Base-by-base conservation (phyloP, 768 basidiomycete genomes). In the Asterophora lycoperdoides region DNA sequence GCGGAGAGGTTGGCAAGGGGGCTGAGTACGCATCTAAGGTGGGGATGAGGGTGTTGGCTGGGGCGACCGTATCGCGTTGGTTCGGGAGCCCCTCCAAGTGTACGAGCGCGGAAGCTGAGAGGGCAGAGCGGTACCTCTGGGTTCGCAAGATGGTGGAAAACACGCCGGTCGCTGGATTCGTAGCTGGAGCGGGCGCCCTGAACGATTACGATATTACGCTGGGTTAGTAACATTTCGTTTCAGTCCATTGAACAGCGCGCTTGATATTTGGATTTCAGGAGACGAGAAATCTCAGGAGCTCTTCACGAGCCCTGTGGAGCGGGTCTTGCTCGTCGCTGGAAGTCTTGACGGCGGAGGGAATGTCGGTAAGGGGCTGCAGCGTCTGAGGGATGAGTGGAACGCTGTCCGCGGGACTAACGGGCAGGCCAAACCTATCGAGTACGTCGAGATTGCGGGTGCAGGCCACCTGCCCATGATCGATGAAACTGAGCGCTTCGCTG, bases 391-490 rank as follows among this genome's bases (percentile, higher is more conserved):
- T 6, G 55, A 55, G 7, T 62, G 60, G 60, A 62, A 62, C n/a
- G 41, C 42, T 10, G 38, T 43, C 32, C 42, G 56, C 20, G 26
- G 38, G 18, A n/a, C 35, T 28, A 30, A 53, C 8, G 39, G 44
- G 11, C 43, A 38, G 6, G 44, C 48, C 4, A 55, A 53, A 6
- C 49, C 57, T 14, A 59, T 73, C 11, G 56, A 63, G 23, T 72
- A 65, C 51, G 61, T 57, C 15, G 65, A 64, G 30, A 65, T 80
- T 7, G 63, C 60, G 14, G 59, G 59, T 6, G 63, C 74, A 0
- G 77, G 77, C 0, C 76, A 80, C 64, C 56, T 80, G 6, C 78
- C 78, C 0, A 78, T 80, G 77, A 62, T 79, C 5, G 78, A 80
- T 56, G 66, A 67, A 43, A 72, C 76, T 2, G 68, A 71, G 53